Percentiles rank a stretch among this genome's conserved stretches.
Evolutionary conservation across 306 rosid genomes (phyloP).

Genomic region (Calophaca sinica): DNA sequence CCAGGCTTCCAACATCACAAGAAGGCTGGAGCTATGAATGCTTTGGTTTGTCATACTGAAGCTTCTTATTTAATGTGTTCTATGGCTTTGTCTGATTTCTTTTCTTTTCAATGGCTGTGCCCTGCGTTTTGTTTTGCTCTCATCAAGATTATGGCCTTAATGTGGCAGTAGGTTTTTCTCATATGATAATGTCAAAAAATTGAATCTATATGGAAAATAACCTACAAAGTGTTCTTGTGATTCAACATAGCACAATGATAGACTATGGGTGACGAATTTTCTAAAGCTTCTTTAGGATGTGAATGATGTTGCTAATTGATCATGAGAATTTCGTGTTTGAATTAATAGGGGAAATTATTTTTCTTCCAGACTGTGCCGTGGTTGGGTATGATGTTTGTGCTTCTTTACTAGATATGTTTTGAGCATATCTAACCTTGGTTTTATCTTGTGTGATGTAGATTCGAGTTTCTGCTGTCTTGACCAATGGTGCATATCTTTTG

Average conservation of each 20-base stretch:
- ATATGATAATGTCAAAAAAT: conserved; percentile 11
- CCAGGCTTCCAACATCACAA: conserved; percentile 99
- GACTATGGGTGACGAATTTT: neutral
- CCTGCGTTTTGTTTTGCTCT: neutral
- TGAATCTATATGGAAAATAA: neutral
- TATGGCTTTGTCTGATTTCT: conserved; percentile 23
- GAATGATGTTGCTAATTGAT: conserved; percentile 26
- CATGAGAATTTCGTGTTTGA: neutral
- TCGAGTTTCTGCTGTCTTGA: conserved; percentile 97
- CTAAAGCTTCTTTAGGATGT: conserved; percentile 28
- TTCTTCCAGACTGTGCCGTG: neutral
- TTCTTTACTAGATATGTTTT: conserved; percentile 1
- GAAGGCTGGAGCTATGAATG: conserved; percentile 99
- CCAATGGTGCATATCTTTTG: conserved; percentile 96
- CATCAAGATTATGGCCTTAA: conserved; percentile 10
- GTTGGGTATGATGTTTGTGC: neutral
- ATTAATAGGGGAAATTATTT: neutral
- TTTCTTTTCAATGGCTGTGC: neutral
- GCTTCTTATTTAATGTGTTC: conserved; percentile 27
- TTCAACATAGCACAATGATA: neutral
- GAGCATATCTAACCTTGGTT: conserved; percentile 45
- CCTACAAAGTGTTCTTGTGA: too few species aligned
- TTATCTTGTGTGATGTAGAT: conserved; percentile 62
- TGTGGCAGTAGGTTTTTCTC: conserved; percentile 22
- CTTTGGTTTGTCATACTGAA: conserved; percentile 74